Conservation (phyloP, 1,284 basidiomycete genomes). For the Moesziomyces globuligerus region DNA sequence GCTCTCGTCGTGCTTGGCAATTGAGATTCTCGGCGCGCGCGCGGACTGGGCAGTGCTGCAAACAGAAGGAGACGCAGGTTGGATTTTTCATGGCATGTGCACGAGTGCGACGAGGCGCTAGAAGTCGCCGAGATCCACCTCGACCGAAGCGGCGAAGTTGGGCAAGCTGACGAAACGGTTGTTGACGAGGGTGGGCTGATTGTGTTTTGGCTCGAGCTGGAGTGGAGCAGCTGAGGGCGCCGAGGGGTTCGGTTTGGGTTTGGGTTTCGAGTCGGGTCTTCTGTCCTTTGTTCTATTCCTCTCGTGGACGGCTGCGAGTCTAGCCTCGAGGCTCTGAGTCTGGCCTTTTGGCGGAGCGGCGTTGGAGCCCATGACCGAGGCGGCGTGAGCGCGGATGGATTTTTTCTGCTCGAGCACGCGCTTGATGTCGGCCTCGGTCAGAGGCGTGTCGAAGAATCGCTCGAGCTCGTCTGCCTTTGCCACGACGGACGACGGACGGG, state of each 20-base stretch:
- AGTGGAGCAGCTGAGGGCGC: too few relatives aligned
- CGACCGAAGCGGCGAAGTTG: slow-evolving; percentile 67
- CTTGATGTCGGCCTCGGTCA: slow-evolving; percentile 57
- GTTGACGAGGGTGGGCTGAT: not conserved
- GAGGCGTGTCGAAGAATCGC: slow-evolving; percentile 39
- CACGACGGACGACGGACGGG: slow-evolving; percentile 23
- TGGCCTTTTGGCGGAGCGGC: slow-evolving; percentile 3
- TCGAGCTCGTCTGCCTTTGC: slow-evolving; percentile 53
- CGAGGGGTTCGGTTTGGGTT: slow-evolving; percentile 71
- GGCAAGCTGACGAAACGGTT: slow-evolving; percentile 67
- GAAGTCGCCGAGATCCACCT: slow-evolving; percentile 70
- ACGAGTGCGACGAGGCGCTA: too few relatives aligned
- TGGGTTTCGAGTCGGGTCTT: slow-evolving; percentile 79
- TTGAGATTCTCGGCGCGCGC: too few relatives aligned
- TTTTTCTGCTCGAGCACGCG: slow-evolving; percentile 52
- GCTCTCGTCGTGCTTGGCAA: too few relatives aligned
- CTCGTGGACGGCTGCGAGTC: slow-evolving; percentile 83
- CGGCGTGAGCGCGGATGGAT: slow-evolving; percentile 26
- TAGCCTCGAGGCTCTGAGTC: slow-evolving; percentile 69
- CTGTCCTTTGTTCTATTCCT: slow-evolving; percentile 83
- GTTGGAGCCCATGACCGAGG: slow-evolving; percentile 25
- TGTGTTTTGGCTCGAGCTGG: slow-evolving; percentile 3
- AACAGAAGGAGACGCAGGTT: too few relatives aligned
- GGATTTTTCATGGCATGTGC: too few relatives aligned
- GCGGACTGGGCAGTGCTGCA: too few relatives aligned